phyloP scores from a whole-genome alignment of 805 yeast genomes.

The Suhomyces tanzawaensis region DNA sequence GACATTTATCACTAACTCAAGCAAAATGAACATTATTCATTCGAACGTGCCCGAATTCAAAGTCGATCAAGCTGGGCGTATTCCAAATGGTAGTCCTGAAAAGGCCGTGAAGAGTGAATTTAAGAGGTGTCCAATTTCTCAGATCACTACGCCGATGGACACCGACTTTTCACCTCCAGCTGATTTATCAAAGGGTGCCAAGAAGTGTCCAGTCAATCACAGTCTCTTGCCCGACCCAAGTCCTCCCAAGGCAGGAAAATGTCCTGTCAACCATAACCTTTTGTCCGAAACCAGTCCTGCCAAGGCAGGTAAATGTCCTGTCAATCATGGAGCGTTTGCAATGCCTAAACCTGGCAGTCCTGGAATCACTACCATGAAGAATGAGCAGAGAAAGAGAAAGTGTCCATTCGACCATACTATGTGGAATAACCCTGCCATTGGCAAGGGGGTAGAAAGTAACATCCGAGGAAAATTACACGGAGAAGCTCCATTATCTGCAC shows the following conservation, averaged over 20 bases:
- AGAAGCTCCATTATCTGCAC: neutral
- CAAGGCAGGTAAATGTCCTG: constrained; percentile 8
- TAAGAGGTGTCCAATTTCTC: constrained; percentile 25
- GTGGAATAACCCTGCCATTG: constrained; percentile 1
- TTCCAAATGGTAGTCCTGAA: constrained; percentile 3
- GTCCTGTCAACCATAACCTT: constrained; percentile 8
- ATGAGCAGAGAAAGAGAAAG: constrained; percentile 18
- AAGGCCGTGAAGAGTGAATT: constrained; percentile 5
- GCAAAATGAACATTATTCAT: constrained; percentile 26
- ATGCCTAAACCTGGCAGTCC: constrained; percentile 1
- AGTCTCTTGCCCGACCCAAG: neutral
- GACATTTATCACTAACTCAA: constrained; percentile 32
- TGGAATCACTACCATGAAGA: neutral
- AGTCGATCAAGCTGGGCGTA: constrained; percentile 1
- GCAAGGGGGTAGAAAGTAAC: constrained; percentile 19
- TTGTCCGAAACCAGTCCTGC: neutral
- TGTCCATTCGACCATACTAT: constrained; percentile 33
- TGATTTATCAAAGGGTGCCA: neutral
- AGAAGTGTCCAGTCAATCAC: constrained; percentile 1
- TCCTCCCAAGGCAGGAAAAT: constrained; percentile 2
- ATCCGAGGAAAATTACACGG: constrained; percentile 12
- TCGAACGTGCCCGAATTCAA: constrained; percentile 28
- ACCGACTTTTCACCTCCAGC: constrained; percentile 2
- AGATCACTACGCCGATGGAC: constrained; percentile 21
- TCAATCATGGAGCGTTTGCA: constrained; percentile 5